Percentiles rank a stretch among this genome's conserved stretches.
Evolutionary conservation across 352 stramenopile species (phyloP).

Genomic region (Phytophthora sansomeana): DNA sequence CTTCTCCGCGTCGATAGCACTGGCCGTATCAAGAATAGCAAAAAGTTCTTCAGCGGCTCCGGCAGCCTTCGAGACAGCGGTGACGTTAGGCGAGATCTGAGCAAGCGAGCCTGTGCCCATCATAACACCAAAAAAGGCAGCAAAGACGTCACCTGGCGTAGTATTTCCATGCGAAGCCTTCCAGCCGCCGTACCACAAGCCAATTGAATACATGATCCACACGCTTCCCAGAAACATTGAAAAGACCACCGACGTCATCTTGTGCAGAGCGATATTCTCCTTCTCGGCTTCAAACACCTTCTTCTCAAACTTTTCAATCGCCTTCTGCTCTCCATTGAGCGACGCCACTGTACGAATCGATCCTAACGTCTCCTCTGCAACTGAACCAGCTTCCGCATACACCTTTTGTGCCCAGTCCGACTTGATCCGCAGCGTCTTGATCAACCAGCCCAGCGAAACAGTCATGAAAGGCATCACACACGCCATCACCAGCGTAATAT

Average conservation of each 20-base stretch:
- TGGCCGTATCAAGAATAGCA: too few species aligned
- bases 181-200: slow-evolving; percentile 64
- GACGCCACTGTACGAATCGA: slow-evolving; percentile 54
- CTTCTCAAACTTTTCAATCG: slow-evolving; percentile 42
- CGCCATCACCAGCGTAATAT: too few species aligned
- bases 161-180: slow-evolving; percentile 46
- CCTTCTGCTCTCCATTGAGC: slow-evolving; percentile 48
- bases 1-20: too few species aligned
- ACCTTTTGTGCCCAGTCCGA: too few species aligned
- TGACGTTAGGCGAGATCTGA: slow-evolving; percentile 58
- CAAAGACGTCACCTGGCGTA: slow-evolving; percentile 51
- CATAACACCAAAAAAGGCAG: slow-evolving; percentile 57
- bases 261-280: slow-evolving; percentile 49
- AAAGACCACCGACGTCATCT: slow-evolving; percentile 43
- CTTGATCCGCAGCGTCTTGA: too few species aligned
- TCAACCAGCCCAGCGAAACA: too few species aligned
- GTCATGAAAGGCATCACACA: too few species aligned
- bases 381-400: slow-evolving; percentile 54
- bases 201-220: slow-evolving; percentile 59
- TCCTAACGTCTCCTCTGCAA: slow-evolving; percentile 52
- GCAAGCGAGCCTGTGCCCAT: slow-evolving; percentile 49
- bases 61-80: slow-evolving; percentile 44
- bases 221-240: slow-evolving; percentile 49
- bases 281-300: slow-evolving; percentile 42
- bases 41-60: slow-evolving; percentile 55